Conservation (phyloP, 352 stramenopile species). For the Phytophthora ohioensis region DNA sequence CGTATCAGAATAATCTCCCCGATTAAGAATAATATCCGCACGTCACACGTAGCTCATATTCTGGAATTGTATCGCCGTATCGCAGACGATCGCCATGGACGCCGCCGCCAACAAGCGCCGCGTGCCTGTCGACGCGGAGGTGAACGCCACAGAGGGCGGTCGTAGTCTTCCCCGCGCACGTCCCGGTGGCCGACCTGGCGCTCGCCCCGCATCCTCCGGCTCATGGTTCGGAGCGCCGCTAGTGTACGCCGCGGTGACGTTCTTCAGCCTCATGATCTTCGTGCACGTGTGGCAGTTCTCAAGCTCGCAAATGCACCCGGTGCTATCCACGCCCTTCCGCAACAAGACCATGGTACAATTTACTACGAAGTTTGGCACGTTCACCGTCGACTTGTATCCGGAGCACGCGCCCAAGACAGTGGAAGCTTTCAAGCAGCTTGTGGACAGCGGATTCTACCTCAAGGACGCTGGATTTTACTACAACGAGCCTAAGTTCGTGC, state of each 20-base stretch:
- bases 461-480: conserved; percentile 86
- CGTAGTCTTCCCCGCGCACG: conserved; percentile 12
- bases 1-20: no score
- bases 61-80: neutral
- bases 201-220: conserved; percentile 15
- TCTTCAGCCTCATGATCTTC: conserved; percentile 67
- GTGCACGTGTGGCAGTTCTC: conserved; percentile 79
- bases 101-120: conserved; percentile 37
- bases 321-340: conserved; percentile 69
- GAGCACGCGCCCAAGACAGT: conserved; percentile 82
- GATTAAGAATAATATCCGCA: no score
- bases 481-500: conserved; percentile 82
- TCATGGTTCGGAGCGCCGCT: conserved; percentile 54
- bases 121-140: conserved; percentile 32
- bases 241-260: conserved; percentile 52
- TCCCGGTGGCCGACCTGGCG: neutral
- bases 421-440: conserved; percentile 73
- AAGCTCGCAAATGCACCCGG: conserved; percentile 42
- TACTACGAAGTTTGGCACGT: conserved; percentile 77
- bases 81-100: conserved; percentile 32
- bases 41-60: no score
- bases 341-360: conserved; percentile 89
- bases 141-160: conserved; percentile 25
- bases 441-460: conserved; percentile 73
- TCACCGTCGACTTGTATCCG: conserved; percentile 83